A percentile compares a stretch with the other conserved stretches of the same genome.
These are phyloP conservation scores for Ganoderma sinense DNA, from an alignment of 1,284 basidiomycete species.

Conservation along the genomic window DNA sequence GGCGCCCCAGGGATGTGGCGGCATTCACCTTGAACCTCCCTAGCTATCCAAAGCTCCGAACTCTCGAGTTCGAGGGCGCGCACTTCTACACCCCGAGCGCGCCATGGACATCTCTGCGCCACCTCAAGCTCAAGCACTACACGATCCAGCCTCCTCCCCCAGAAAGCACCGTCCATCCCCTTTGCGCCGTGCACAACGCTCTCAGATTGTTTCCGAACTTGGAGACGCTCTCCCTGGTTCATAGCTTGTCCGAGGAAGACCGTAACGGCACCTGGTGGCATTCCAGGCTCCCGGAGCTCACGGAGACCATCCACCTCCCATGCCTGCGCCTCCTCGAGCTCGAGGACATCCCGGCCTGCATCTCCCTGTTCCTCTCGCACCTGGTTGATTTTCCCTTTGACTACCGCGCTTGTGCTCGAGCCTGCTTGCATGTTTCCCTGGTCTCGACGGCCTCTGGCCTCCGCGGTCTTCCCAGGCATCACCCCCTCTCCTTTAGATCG, in stretches of 20 bases:
- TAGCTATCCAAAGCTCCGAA: not conserved
- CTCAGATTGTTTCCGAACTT: not conserved
- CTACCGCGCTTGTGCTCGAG: not conserved
- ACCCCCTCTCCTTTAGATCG: not conserved
- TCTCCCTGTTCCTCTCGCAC: not conserved
- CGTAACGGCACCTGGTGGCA: not conserved
- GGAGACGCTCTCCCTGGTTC: not conserved
- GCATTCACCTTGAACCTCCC: not conserved
- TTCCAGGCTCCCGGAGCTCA: not conserved
- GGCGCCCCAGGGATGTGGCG: not conserved
- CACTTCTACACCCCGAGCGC: not conserved
- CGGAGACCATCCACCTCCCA: not conserved
- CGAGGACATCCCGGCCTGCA: not conserved
- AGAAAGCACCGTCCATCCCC: not conserved
- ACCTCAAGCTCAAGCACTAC: not conserved
- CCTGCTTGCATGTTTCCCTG: not conserved
- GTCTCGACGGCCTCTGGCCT: not conserved
- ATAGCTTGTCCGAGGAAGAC: not conserved
- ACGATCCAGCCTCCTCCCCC: not conserved
- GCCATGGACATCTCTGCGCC: not conserved
- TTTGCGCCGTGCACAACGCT: not conserved
- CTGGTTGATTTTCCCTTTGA: not conserved
- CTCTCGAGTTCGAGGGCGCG: not conserved
- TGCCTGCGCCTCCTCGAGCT: not conserved
- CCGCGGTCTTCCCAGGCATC: not conserved